Evolutionary conservation across 2,329 filamentous ascomycete species (phyloP), one percentile per base, ranked within the genome.

Genomic region (Xylariaceae sp.): DNA sequence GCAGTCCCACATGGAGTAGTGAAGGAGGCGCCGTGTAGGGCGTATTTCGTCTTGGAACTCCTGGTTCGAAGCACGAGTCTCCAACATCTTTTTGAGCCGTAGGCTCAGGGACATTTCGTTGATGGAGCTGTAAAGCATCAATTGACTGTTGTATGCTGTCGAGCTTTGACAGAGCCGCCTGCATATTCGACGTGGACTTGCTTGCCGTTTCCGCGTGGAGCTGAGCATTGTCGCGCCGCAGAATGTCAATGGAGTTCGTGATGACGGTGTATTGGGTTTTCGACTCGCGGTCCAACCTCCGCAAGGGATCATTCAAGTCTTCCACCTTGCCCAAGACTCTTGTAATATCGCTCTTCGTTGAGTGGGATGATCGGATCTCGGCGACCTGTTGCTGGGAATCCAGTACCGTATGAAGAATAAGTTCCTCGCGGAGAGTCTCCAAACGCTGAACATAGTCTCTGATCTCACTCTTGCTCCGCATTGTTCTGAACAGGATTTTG

Each of bases 401-500:
- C 17, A 25, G 17, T 5, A 26, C 31, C 31, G 38, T 33, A 13
- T 45, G 24, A 19, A 47, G 25, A 5, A 9, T 29, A 10, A 47
- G 33, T 35, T 43, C 33, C 14, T 31, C 40, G 12, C 36, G 35
- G 24, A 46, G 41, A 16, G 29, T 24, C 5, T 47, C 19, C 12
- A 44, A 29, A 18, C 41, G 37, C 8, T 31, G 28, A 3, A 36
- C 27, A 4, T 44, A 42, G n/a, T 41, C 43, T 9, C 29, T 24
- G 12, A 47, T 41, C 29, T 47, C 45, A 13, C 24, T 28, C 17
- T 42, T 47, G 26, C 40, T 44, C 43, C 43, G 43, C 26, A 43
- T 22, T 18, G 12, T 41, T 23, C 21, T 33, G 11, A 31, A 32
- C 12, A 35, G 33, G 13, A 8, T 25, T 26, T 38, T 46, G 5